phyloP scores from a whole-genome alignment of 2,329 filamentous ascomycete species.

The Scorias spongiosa region DNA sequence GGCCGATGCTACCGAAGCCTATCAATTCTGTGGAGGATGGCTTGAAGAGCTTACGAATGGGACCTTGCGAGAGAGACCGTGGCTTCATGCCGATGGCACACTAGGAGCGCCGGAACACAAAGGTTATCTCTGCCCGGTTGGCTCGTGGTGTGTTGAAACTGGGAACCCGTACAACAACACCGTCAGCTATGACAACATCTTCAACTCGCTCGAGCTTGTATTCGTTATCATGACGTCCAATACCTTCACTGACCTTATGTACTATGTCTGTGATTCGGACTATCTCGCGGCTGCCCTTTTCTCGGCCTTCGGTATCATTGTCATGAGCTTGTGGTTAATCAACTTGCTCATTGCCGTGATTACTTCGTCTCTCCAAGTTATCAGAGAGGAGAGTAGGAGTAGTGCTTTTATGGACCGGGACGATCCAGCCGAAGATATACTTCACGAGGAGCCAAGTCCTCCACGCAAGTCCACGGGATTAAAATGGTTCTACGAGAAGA shows the following conservation, averaged over 20 bases:
- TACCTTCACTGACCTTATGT: conserved; percentile 89
- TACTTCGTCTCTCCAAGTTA: conserved; percentile 95
- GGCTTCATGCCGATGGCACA: conserved; percentile 42
- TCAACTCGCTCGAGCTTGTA: conserved; percentile 80
- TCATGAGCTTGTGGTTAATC: conserved; percentile 91
- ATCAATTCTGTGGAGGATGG: conserved; percentile 79
- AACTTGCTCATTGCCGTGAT: conserved; percentile 93
- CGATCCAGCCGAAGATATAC: conserved; percentile 19
- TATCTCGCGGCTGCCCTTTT: conserved; percentile 75
- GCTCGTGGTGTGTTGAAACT: conserved; percentile 70
- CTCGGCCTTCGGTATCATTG: conserved; percentile 58
- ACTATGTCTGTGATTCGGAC: conserved; percentile 82
- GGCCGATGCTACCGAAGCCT: conserved; percentile 30
- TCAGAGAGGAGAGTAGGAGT: conserved; percentile 84
- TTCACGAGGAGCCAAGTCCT: conserved; percentile 22
- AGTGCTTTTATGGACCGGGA: conserved; percentile 81
- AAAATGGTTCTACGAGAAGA: conserved; percentile 61
- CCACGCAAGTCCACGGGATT: conserved; percentile 33
- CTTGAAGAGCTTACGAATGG: conserved; percentile 39
- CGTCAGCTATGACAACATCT: conserved; percentile 87
- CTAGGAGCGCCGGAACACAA: conserved; percentile 45
- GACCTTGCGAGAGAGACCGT: conserved; percentile 38
- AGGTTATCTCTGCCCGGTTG: conserved; percentile 73
- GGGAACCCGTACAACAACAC: conserved; percentile 69
- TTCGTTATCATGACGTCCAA: conserved; percentile 99